These are phyloP conservation scores for Nigrospora oryzae DNA, from an alignment of 2,329 filamentous ascomycete genomes.

Conservation along the genomic window DNA sequence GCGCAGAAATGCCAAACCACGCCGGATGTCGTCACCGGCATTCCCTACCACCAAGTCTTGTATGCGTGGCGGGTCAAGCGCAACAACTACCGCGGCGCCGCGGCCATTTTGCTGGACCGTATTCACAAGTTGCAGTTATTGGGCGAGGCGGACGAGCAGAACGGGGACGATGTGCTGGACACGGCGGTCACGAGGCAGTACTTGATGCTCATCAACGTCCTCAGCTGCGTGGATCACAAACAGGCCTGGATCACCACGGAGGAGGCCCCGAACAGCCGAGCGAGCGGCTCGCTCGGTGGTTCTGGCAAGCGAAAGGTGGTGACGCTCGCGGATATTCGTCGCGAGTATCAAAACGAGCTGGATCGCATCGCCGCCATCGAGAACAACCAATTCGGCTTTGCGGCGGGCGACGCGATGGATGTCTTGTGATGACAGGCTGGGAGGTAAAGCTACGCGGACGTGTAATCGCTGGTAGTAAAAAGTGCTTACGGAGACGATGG, in stretches of 20 bases:
- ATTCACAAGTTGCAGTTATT: slow-evolving; percentile 53
- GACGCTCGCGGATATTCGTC: slow-evolving; percentile 76
- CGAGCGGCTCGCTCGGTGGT: slow-evolving; percentile 2
- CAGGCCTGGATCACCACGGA: slow-evolving; percentile 72
- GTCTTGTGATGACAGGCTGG: slow-evolving; percentile 24
- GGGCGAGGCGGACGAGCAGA: slow-evolving; percentile 49
- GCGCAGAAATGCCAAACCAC: slow-evolving; percentile 61
- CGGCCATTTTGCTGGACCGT: slow-evolving; percentile 53
- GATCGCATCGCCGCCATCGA: slow-evolving; percentile 83
- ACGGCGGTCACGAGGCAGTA: slow-evolving; percentile 67
- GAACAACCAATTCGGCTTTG: slow-evolving; percentile 80
- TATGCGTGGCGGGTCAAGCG: slow-evolving; percentile 84
- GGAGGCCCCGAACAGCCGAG: slow-evolving; percentile 12
- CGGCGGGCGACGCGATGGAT: slow-evolving; percentile 46
- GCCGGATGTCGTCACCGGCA: slow-evolving; percentile 53
- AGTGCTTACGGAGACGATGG: too few relatives aligned
- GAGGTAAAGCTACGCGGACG: too few relatives aligned
- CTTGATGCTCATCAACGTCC: slow-evolving; percentile 83
- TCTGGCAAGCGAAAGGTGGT: slow-evolving; percentile 63
- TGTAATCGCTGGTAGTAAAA: too few relatives aligned
- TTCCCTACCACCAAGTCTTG: slow-evolving; percentile 79
- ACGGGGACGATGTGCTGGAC: slow-evolving; percentile 47
- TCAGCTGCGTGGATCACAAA: slow-evolving; percentile 73
- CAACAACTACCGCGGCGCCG: slow-evolving; percentile 76
- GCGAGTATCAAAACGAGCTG: slow-evolving; percentile 82